Conservation (phyloP, 2,329 filamentous ascomycete genomes). For the Arthrobotrys pseudoclavata region DNA sequence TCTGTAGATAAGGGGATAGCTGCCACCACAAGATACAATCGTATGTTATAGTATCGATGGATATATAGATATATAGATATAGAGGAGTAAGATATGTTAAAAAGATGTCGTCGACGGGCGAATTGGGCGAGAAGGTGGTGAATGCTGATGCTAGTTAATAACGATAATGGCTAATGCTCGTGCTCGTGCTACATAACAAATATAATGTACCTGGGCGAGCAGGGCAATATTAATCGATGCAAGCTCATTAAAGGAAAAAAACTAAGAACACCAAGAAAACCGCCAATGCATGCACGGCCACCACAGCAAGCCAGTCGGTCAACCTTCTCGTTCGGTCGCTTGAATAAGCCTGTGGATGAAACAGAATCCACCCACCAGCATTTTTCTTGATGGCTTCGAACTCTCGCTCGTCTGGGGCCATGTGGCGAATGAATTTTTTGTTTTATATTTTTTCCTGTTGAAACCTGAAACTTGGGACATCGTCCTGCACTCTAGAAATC, state of each 20-base stretch:
- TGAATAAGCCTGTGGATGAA: constrained; percentile 2
- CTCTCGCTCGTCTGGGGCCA: constrained; percentile 8
- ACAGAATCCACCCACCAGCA: constrained; percentile 4
- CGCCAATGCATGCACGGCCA: neutral
- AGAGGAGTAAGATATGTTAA: neutral
- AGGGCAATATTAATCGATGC: constrained; percentile 14
- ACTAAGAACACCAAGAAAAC: constrained; percentile 6
- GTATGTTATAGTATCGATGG: neutral
- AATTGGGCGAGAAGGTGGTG: constrained; percentile 6
- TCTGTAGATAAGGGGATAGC: constrained; percentile 11
- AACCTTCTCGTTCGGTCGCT: constrained; percentile 23
- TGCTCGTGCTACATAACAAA: no score
- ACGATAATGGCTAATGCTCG: neutral
- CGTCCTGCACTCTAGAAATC: constrained; percentile 3
- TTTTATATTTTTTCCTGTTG: constrained; percentile 9
- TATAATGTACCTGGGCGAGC: neutral
- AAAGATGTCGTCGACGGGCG: constrained; percentile 1
- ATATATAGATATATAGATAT: neutral
- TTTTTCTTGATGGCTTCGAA: constrained; percentile 1
- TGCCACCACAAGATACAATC: neutral
- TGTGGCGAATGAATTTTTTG: constrained; percentile 19
- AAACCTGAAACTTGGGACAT: constrained; percentile 28
- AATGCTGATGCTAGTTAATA: no score
- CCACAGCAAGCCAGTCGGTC: neutral
- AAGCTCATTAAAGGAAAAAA: neutral